Base-by-base conservation (phyloP, 371 early-diverging fungal species). In the Amoeboradix gromovi region DNA sequence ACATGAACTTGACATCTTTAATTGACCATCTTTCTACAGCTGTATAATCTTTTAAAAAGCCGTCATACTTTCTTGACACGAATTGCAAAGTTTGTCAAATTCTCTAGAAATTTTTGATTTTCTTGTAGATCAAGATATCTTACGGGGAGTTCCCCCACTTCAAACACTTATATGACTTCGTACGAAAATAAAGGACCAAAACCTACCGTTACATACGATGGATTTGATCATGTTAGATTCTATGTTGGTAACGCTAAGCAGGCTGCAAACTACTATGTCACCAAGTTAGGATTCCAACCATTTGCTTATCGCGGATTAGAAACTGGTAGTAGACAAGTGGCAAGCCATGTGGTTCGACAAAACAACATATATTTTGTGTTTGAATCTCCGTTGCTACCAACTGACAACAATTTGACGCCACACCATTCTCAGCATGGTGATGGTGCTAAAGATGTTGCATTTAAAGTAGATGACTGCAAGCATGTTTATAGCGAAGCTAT, bases 221-320 rank as follows among this genome's bases (percentile, higher is more conserved):
- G 79, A 70, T 85, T 82, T 73, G 86, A 90, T 76, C 90, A 90
- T 74, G 74, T 90, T 30, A 79, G 79, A 69, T 88, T 88, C 74
- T 88, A 88, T 79, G 91, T 91, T 31, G 88, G 88, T 67, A 91
- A 91, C 75, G 91, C 91, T 71, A 91, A 91, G 78, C 91, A 91
- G 77, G 96, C 94, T 65, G 94, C 94, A 67, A 84, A 88, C 70
- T 93, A 81, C 81, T 90, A 90, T 75, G 79, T 80, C 75, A 86
- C 87, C 67, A 83, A 85, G 75, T 84, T 92, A 73, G 96, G 96
- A 29, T 95, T 93, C 80, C 80, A 84, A 75, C 86, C 89, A 73
- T 70, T 91, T 66, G 94, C 91, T 29, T 93, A 93, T 80, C 84
- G 85, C 73, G 96, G 96, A 12, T 83, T 95, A 66, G 96, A 95